Percentiles rank a stretch among this genome's conserved stretches.
These are phyloP conservation scores for Scutellospora calospora DNA, from an alignment of 371 early-diverging fungal genomes.

Conservation along the genomic window DNA sequence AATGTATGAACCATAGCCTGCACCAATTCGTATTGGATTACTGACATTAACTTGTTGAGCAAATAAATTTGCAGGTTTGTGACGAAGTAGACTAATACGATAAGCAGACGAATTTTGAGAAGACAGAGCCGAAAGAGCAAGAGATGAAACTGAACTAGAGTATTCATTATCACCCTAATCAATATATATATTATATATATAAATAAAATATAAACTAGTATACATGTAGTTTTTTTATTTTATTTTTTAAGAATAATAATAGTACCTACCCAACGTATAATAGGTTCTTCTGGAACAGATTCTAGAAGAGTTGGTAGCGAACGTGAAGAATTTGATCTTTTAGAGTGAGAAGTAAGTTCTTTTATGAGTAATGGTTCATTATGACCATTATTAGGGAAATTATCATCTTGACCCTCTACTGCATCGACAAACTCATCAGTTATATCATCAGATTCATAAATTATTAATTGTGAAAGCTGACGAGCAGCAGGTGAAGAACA, in stretches of 20 bases:
- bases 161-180: conserved; percentile 33
- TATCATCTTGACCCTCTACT: conserved; percentile 28
- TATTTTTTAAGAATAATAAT: too few relatives aligned
- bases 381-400: not conserved
- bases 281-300: not conserved
- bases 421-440: conserved; percentile 42
- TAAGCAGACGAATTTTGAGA: conserved; percentile 8
- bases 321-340: not conserved
- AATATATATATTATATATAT: not conserved
- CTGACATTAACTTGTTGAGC: conserved; percentile 61
- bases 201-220: too few relatives aligned
- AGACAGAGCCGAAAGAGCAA: conserved; percentile 3
- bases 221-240: too few relatives aligned
- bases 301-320: not conserved
- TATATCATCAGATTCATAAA: conserved; percentile 29
- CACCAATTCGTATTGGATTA: conserved; percentile 53
- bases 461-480: conserved; percentile 29
- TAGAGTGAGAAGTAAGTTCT: not conserved
- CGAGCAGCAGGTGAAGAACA: not conserved
- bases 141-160: not conserved
- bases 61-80: conserved; percentile 46
- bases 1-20: conserved; percentile 60
- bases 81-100: conserved; percentile 21
- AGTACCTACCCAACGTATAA: not conserved
- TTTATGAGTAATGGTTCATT: not conserved